Evolutionary conservation across 176 grass and related monocot genomes (phyloP).

Genomic region (Oryza longistaminata): DNA sequence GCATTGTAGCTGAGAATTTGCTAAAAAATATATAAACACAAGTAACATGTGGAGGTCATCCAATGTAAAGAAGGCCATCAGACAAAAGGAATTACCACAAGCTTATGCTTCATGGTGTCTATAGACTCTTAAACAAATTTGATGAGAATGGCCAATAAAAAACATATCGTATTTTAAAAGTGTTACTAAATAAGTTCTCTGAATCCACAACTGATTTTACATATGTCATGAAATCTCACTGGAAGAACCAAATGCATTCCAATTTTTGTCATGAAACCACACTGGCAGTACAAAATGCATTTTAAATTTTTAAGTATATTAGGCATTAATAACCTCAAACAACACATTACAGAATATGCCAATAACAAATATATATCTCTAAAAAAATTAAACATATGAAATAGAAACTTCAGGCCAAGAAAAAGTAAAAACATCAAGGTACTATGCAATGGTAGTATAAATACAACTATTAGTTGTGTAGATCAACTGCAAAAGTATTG

Average conservation of each 20-base stretch:
- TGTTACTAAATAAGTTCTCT: background rate
- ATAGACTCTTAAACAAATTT: background rate
- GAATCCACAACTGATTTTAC: background rate
- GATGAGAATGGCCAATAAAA: background rate
- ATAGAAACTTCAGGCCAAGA: background rate
- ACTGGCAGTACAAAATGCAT: background rate
- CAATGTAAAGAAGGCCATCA: background rate
- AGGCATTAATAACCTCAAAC: background rate
- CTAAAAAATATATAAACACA: background rate
- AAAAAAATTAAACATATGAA: background rate
- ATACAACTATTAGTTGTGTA: background rate
- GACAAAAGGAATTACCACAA: conserved; percentile 1
- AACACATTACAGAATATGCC: background rate
- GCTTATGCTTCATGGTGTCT: conserved; percentile 14
- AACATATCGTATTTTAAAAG: background rate
- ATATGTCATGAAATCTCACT: background rate
- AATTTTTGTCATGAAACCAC: background rate
- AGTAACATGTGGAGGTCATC: background rate
- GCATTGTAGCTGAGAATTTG: background rate
- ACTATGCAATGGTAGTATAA: background rate
- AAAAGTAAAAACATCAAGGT: background rate
- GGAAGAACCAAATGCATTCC: background rate
- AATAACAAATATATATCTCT: conserved; percentile 11
- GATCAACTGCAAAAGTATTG: background rate
- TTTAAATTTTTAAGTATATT: conserved; percentile 4